These are phyloP conservation scores for Penicillium atrosanguineum DNA, from an alignment of 495 filamentous ascomycete genomes.

Conservation along the genomic window DNA sequence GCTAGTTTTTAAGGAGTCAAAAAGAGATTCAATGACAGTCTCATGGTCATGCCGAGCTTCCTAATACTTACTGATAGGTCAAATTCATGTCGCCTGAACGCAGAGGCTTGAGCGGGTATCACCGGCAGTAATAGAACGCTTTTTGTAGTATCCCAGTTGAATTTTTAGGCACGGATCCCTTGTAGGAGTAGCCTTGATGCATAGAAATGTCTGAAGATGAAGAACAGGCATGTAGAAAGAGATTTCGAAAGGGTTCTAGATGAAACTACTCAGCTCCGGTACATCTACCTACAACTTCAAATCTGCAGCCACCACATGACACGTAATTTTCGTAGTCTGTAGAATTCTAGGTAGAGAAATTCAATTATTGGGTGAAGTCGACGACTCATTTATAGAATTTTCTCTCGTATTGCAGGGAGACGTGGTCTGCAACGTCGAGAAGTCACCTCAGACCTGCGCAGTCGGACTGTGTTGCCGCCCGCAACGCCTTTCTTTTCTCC, in stretches of 20 bases:
- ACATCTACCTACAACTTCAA: not conserved
- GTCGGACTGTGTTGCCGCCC: slow-evolving; percentile 43
- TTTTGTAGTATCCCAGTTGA: not conserved
- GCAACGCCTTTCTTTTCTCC: slow-evolving; percentile 38
- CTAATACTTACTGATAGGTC: not conserved
- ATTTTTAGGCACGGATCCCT: not conserved
- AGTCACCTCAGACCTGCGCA: slow-evolving; percentile 26
- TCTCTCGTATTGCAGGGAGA: slow-evolving; percentile 11
- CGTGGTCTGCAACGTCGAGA: slow-evolving; percentile 25
- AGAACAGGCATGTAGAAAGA: not conserved
- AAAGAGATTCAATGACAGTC: slow-evolving; percentile 7
- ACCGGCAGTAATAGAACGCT: not conserved
- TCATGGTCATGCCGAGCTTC: not conserved
- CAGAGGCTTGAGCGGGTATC: slow-evolving; percentile 8
- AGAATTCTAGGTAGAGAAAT: not conserved
- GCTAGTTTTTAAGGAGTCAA: not conserved
- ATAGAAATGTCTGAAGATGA: not conserved
- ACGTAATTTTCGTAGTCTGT: not conserved
- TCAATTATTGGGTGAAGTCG: not conserved
- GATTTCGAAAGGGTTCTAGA: not conserved
- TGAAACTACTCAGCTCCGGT: not conserved
- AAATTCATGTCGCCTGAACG: slow-evolving; percentile 1
- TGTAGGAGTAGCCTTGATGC: not conserved
- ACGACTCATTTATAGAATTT: not conserved
- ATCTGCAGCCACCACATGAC: not conserved